Evolutionary conservation across 352 stramenopile species (phyloP), one percentile per base, ranked within the genome.

Genomic region (Pythium aquatile): DNA sequence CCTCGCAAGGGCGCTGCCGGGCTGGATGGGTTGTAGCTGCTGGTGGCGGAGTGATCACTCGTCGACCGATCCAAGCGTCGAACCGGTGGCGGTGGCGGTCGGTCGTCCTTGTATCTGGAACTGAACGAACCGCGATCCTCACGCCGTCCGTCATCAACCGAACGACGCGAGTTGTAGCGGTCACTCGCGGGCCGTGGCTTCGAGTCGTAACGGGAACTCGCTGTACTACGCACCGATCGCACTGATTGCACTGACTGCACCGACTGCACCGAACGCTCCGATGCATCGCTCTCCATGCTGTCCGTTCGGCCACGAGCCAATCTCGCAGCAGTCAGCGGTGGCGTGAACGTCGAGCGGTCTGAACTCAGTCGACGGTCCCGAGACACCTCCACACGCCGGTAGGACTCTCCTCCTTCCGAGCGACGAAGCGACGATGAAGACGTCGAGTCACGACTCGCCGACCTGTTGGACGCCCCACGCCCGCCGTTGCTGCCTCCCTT

Each of bases 251-350:
- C 61, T 6, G 62, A 68, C 7, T 65, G 64, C 51, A 62, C 42
- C 3, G 65, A 66, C 39, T 58, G 58, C 40, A 61, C 61, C n/a
- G 63, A 54, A 16, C 44, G 26, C 16, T 62, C 53, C 13, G 61
- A 75, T 10, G 68, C 51, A 29, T 66, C 63, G n/a, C 68, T 75
- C 24, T 75, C 63, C 8, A 69, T 42, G 53, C 69, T 75, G 13
- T 69, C 63, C 37, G 51, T 65, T 11, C 68, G 61, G 5, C 33
- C 24, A 37, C 58, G 30, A 5, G 16, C 42, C 39, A 29, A 33
- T 6, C 53, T 7, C 33, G 53, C 32, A 32, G 57, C 29, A 16
- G 42, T 48, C 14, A 55, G 46, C 5, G 44, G 20, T 13, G 67
- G 53, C 29, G 61, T 68, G 61, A 65, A 58, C 30, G 49, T n/a